Conservation (phyloP, 116 monocot species). For the Trichopus zeylanicus region DNA sequence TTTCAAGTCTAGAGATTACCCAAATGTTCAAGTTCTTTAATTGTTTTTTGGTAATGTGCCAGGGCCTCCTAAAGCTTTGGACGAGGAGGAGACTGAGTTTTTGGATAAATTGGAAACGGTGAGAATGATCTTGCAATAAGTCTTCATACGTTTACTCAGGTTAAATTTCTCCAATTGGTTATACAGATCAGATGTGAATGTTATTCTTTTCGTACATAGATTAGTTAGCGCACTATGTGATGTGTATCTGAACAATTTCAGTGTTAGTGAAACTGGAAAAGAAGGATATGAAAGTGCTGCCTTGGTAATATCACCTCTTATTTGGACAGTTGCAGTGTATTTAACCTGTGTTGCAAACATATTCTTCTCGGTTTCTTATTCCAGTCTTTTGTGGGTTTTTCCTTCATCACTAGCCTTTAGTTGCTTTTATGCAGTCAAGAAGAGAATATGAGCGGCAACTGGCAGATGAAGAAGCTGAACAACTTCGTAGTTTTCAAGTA, state of each 20-base stretch:
- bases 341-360: neutral
- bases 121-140: conserved; percentile 9
- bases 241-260: neutral
- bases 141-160: neutral
- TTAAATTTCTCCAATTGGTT: neutral
- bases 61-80: conserved; percentile 97
- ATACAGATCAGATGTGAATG: too few species aligned
- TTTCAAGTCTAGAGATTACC: too few species aligned
- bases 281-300: neutral
- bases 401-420: neutral
- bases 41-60: conserved; percentile 6
- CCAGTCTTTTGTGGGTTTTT: neutral
- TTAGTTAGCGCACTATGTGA: too few species aligned
- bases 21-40: neutral
- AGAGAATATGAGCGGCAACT: conserved; percentile 55
- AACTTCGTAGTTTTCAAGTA: conserved; percentile 68
- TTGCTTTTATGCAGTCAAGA: conserved; percentile 38
- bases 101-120: conserved; percentile 81
- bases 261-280: neutral
- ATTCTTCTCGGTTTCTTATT: neutral
- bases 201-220: too few species aligned
- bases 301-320: neutral
- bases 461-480: conserved; percentile 58
- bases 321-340: too few species aligned
- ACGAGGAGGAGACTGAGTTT: conserved; percentile 96